A percentile compares a stretch with the other conserved stretches of the same genome.
phyloP scores from a whole-genome alignment of 176 grass and related monocot genomes.

The Oryza coarctata region DNA sequence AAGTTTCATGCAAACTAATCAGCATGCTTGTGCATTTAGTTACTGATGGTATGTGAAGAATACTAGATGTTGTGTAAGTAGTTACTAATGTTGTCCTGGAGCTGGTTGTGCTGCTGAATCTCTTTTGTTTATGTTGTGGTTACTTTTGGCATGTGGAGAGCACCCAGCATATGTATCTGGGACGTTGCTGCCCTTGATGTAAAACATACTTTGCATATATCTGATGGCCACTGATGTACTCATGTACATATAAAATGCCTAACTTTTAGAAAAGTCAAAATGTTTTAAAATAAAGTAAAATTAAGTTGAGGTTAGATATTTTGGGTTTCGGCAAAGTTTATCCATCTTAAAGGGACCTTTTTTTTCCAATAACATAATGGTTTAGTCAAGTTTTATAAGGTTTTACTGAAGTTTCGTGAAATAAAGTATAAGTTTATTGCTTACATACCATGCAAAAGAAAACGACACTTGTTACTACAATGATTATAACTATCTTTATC shows the following conservation, averaged over 20 bases:
- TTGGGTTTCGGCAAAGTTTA: no score
- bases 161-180: neutral
- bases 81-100: neutral
- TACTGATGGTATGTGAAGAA: neutral
- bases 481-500: no score
- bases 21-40: neutral
- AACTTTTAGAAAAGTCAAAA: no score
- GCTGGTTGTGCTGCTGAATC: neutral
- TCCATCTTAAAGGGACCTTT: no score
- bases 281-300: no score
- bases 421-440: no score
- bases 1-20: neutral
- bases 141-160: neutral
- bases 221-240: neutral
- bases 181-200: neutral
- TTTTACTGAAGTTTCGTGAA: no score
- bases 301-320: no score
- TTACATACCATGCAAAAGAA: no score
- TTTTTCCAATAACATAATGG: no score
- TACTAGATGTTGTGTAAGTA: conserved; percentile 12
- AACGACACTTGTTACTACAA: no score
- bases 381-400: no score
- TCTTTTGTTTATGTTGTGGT: neutral
- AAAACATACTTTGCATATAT: neutral
- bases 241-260: neutral